Evolutionary conservation across 495 filamentous ascomycete species (phyloP), one percentile per base, ranked within the genome.

Genomic region (Durotheca rogersii): DNA sequence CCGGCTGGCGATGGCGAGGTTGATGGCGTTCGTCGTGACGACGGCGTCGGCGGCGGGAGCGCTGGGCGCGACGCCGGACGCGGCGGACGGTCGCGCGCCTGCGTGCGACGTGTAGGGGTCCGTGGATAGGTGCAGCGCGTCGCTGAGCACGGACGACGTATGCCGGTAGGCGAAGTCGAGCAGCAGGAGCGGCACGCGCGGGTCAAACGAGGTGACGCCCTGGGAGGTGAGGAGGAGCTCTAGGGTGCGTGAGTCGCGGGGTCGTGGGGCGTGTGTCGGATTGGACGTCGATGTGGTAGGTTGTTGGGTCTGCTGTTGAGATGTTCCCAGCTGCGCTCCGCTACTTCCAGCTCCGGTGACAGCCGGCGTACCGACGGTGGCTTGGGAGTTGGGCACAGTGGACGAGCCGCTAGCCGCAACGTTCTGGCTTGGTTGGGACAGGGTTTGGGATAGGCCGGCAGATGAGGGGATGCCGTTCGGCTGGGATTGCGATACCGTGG

Each of bases 131-230:
- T 82, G 78, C 2, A 87, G 63, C 1, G 83, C 83, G 66, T 89
- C 86, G 33, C 70, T 76, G 4, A 89, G 77, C 11, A 88, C 71
- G n/a, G 77, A 71, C 0, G 79, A 76, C 2, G 81, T 80, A 70
- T 84, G 81, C 15, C 92, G 87, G 80, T 98, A 98, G 14, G 93
- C 91, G 67, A 97, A 96, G 69, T 98, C 93, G 65, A 98, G 83
- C 31, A 98, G 86, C 56, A 95, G 88, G 2, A 96, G 81, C 0
- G 93, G 92, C 1, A 98, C 90, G 50, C 93, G 89, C 62, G 90
- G 88, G 72, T 96, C 89, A 77, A 94, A 98, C 19, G 86, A 77
- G 9, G 84, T 87, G 2, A 96, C 90, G 58, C 92, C 91, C 39
- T 93, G 84, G 1, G 83, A 84, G 40, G 88, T 83, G 29, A 98